Base-by-base conservation (phyloP, 2,329 filamentous ascomycete species). In the Alternaria sp. region DNA sequence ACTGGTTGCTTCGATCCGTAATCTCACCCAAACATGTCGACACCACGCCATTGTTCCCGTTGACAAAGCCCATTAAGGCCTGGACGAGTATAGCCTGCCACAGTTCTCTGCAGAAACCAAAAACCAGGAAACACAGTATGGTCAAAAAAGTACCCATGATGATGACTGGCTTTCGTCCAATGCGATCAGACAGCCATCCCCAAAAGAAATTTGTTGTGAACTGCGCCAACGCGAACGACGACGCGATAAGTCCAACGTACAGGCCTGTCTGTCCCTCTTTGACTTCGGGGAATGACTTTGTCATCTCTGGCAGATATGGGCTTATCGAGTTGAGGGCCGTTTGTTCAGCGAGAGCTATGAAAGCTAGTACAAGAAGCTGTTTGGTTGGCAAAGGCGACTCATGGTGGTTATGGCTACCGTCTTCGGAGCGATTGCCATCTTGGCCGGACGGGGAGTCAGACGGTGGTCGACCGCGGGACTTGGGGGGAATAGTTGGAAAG, bases 321-420 rank as follows among this genome's bases (percentile, higher is more conserved):
- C 90, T 91, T 71, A 99, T 97, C 23, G 93, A 97, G 78, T 99
- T 99, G 73, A 99, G 85, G 0, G 95, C 95, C 0, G 94, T 98
- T 82, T 99, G 95, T 76, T 99, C 95, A 53, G 91, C 90, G 23
- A 99, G 84, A 6, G 93, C 93, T 60, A 99, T 91, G 65, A 97
- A 81, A 1, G 94, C 94, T 33, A 99, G 82, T 11, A 98, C 86
- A 5, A 88, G 84, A 60, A 99, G 88, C 80, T 98, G 95, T 66
- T 84, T 87, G 65, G 87, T 87, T 0, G 95, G 95, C 17, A 99
- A 80, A 0, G 94, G 93, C 2, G 92, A 91, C 65, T 86, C 84
- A 64, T 84, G 79, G 61, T 81, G 72, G 52, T 62, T 71, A 26
- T 72, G 72, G 51, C 75, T 48, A 31, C 44, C 73, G 28, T 72